Conservation (phyloP, 345 rosid genomes). For the Geranium brycei region DNA sequence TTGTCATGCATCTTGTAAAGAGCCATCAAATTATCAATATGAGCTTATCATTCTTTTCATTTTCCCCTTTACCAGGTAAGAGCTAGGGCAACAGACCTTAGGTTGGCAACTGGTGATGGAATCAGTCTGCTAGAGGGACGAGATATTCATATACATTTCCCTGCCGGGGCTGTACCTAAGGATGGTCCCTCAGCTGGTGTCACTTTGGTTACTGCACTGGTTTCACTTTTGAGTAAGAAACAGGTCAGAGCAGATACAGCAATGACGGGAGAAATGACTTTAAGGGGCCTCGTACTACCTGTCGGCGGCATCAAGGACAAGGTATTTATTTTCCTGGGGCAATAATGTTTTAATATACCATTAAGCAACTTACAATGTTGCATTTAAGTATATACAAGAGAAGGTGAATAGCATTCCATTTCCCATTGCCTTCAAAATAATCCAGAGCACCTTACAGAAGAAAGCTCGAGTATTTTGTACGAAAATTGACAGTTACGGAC, state of each 20-base stretch:
- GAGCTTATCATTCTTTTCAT: not conserved
- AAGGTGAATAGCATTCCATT: too few relatives aligned
- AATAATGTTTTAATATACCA: too few relatives aligned
- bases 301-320: constrained; percentile 98
- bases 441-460: not conserved
- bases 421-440: not conserved
- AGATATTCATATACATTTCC: constrained; percentile 95
- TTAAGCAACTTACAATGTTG: too few relatives aligned
- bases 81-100: constrained; percentile 81
- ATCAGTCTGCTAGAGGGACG: constrained; percentile 68
- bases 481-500: not conserved
- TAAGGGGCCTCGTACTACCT: constrained; percentile 93
- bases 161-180: constrained; percentile 94
- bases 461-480: not conserved
- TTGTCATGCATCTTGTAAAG: not conserved
- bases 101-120: constrained; percentile 46
- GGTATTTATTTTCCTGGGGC: constrained; percentile 21
- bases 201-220: constrained; percentile 88
- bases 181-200: constrained; percentile 99
- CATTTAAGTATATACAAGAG: too few relatives aligned
- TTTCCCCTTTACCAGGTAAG: constrained; percentile 40
- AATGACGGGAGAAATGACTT: constrained; percentile 98
- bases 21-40: not conserved
- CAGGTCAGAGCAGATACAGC: constrained; percentile 93
- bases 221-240: constrained; percentile 74